These are phyloP conservation scores for Westerdykella sp. DNA, from an alignment of 2,329 filamentous ascomycete genomes.

Conservation along the genomic window DNA sequence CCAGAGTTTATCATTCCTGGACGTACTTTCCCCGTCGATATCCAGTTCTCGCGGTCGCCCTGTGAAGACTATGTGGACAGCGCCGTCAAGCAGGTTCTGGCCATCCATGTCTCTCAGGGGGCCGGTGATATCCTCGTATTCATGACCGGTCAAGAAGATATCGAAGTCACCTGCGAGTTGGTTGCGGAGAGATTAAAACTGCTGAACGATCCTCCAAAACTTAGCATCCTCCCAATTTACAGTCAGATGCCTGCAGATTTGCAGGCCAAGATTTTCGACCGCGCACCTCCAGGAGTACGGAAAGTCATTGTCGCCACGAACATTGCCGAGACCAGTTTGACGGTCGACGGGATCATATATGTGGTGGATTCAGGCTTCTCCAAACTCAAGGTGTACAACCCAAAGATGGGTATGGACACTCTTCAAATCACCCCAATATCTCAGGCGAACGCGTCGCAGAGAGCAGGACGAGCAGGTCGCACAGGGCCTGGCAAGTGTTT, in stretches of 20 bases:
- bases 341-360: slow-evolving; percentile 98
- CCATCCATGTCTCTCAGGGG: slow-evolving; percentile 93
- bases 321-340: slow-evolving; percentile 95
- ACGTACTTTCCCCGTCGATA: slow-evolving; percentile 92
- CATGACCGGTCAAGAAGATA: slow-evolving; percentile 99
- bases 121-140: slow-evolving; percentile 93
- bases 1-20: slow-evolving; percentile 96
- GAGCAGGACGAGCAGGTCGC: slow-evolving; percentile 85
- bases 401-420: slow-evolving; percentile 98
- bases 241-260: slow-evolving; percentile 98
- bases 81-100: slow-evolving; percentile 89
- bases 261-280: slow-evolving; percentile 96
- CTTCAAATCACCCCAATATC: slow-evolving; percentile 96
- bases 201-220: slow-evolving; percentile 88
- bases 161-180: slow-evolving; percentile 91
- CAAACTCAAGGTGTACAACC: slow-evolving; percentile 98
- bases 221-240: slow-evolving; percentile 95
- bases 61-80: slow-evolving; percentile 98
- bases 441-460: slow-evolving; percentile 89
- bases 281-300: slow-evolving; percentile 78
- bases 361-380: slow-evolving; percentile 95
- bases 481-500: slow-evolving; percentile 95
- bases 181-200: slow-evolving; percentile 80
- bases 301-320: slow-evolving; percentile 99
- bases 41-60: slow-evolving; percentile 89